Conservation (phyloP, 352 stramenopile genomes). For the Phytopythium delawarense region DNA sequence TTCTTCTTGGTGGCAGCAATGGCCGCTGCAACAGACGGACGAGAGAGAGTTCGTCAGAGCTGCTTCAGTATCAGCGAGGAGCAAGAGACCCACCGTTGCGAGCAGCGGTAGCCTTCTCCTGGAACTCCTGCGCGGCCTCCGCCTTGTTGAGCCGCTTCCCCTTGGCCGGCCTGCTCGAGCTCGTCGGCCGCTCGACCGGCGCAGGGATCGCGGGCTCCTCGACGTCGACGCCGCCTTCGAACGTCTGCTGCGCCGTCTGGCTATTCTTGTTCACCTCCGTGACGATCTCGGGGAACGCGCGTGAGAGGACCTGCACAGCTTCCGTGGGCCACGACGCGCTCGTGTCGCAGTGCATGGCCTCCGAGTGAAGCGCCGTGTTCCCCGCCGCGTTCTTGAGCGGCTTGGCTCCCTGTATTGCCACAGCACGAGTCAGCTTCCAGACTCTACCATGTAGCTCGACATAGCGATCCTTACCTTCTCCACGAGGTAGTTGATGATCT, state of each 20-base stretch:
- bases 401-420: slow-evolving; percentile 41
- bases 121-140: slow-evolving; percentile 27
- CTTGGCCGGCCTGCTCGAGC: slow-evolving; percentile 22
- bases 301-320: slow-evolving; percentile 33
- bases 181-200: slow-evolving; percentile 11
- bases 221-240: slow-evolving; percentile 58
- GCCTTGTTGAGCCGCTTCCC: slow-evolving; percentile 20
- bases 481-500: slow-evolving; percentile 51
- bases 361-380: slow-evolving; percentile 64
- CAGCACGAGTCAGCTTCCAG: neutral
- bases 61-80: neutral
- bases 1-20: slow-evolving; percentile 76
- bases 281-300: slow-evolving; percentile 53
- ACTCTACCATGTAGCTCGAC: neutral
- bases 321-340: slow-evolving; percentile 48
- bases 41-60: slow-evolving; percentile 4
- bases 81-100: slow-evolving; percentile 35
- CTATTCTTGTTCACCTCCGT: slow-evolving; percentile 49
- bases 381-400: slow-evolving; percentile 47
- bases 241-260: slow-evolving; percentile 56
- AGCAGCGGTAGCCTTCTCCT: slow-evolving; percentile 42
- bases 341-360: slow-evolving; percentile 72
- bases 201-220: slow-evolving; percentile 29
- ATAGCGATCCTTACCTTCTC: slow-evolving; percentile 30
- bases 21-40: slow-evolving; percentile 25